Evolutionary conservation across 768 basidiomycete species (phyloP).

Genomic region (Serendipita sp.): DNA sequence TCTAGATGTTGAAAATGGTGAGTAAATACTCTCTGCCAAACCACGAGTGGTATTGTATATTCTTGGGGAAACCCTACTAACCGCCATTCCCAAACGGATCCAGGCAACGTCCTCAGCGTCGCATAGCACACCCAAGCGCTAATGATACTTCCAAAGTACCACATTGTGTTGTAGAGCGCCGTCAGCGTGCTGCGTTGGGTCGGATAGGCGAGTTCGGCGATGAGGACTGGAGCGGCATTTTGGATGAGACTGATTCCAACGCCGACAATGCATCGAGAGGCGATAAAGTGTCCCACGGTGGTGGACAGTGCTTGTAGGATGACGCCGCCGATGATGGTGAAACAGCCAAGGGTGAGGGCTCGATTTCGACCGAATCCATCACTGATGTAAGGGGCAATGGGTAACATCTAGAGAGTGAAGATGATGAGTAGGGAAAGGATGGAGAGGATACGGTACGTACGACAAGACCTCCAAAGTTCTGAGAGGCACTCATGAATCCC

Average conservation of each 20-base stretch:
- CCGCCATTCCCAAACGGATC: slow-evolving; percentile 17
- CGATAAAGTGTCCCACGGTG: slow-evolving; percentile 29
- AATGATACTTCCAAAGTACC: too few species aligned
- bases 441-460: slow-evolving; percentile 19
- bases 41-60: too few species aligned
- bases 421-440: not conserved
- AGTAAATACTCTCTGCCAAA: too few species aligned
- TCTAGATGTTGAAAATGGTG: slow-evolving; percentile 14
- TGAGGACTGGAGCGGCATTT: slow-evolving; percentile 28
- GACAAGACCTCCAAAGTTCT: slow-evolving; percentile 38
- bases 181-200: slow-evolving; percentile 29
- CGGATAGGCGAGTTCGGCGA: slow-evolving; percentile 54
- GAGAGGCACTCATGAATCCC: slow-evolving; percentile 24
- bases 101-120: not conserved
- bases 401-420: slow-evolving; percentile 27
- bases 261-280: slow-evolving; percentile 28
- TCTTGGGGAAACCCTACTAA: too few species aligned
- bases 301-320: slow-evolving; percentile 22
- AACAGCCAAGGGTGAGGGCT: slow-evolving; percentile 41
- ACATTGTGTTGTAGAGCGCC: slow-evolving; percentile 38
- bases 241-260: slow-evolving; percentile 16
- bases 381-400: slow-evolving; percentile 23
- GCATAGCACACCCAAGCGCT: too few species aligned
- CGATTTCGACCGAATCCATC: slow-evolving; percentile 29
- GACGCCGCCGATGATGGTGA: slow-evolving; percentile 37